phyloP scores from a whole-genome alignment of 305 asterid species.

The Fraxinus angustifolia region DNA sequence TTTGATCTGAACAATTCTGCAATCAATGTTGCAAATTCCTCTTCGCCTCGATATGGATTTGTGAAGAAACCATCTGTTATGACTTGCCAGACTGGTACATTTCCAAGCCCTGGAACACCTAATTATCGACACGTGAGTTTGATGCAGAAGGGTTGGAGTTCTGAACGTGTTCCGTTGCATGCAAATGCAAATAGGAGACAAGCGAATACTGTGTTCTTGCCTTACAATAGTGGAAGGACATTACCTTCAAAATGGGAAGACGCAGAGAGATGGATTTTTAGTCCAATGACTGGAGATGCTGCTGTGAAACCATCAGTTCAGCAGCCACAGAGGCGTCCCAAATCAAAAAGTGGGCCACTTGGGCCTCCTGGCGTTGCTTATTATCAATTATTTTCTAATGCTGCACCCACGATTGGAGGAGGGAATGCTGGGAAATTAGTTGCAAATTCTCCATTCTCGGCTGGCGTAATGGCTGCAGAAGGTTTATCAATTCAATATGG shows the following conservation, averaged over 20 bases:
- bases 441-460: constrained; percentile 61
- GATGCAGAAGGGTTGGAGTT: constrained; percentile 89
- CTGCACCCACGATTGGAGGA: constrained; percentile 48
- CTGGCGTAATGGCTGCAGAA: constrained; percentile 56
- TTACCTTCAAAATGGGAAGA: constrained; percentile 98
- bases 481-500: constrained; percentile 49
- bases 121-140: constrained; percentile 57
- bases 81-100: constrained; percentile 43
- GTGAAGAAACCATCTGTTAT: constrained; percentile 55
- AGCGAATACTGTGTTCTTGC: constrained; percentile 51
- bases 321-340: constrained; percentile 71
- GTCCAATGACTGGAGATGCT: constrained; percentile 71
- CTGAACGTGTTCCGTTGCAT: constrained; percentile 75
- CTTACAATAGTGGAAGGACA: constrained; percentile 62
- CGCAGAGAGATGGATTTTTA: constrained; percentile 95
- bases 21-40: constrained; percentile 39
- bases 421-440: constrained; percentile 43
- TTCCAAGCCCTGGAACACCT: constrained; percentile 93
- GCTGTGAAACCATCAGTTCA: constrained; percentile 48
- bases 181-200: constrained; percentile 44
- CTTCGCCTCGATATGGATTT: constrained; percentile 58
- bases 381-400: constrained; percentile 75
- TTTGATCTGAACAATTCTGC: constrained; percentile 62
- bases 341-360: constrained; percentile 92
- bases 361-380: constrained; percentile 86